Evolutionary conservation across 176 grass and related monocot species (phyloP).

Genomic region (Hyparrhenia diplandra): DNA sequence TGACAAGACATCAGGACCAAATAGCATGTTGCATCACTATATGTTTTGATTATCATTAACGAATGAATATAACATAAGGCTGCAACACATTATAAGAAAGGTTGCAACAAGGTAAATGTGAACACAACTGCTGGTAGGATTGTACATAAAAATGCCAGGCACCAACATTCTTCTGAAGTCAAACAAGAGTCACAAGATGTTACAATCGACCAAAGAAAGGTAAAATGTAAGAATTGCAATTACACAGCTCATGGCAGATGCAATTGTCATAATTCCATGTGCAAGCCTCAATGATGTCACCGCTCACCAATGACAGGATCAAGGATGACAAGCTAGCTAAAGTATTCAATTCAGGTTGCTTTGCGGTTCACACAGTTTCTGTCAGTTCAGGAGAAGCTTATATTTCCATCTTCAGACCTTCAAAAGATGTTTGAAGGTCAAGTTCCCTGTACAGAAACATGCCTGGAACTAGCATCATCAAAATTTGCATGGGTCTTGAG

Average conservation of each 20-base stretch:
- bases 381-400: slow-evolving; percentile 25
- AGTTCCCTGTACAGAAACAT: background rate
- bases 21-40: background rate
- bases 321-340: slow-evolving; percentile 11
- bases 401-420: slow-evolving; percentile 7
- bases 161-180: slow-evolving; percentile 29
- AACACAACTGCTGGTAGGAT: slow-evolving; percentile 41
- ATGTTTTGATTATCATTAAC: background rate
- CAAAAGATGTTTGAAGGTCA: slow-evolving; percentile 20
- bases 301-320: slow-evolving; percentile 28
- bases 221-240: slow-evolving; percentile 35
- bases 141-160: slow-evolving; percentile 37
- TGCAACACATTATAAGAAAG: slow-evolving; percentile 2
- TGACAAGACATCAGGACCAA: background rate
- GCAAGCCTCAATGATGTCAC: slow-evolving; percentile 12
- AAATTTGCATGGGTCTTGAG: slow-evolving; percentile 13
- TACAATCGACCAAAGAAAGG: slow-evolving; percentile 30
- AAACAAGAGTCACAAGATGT: slow-evolving; percentile 26
- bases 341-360: slow-evolving; percentile 14
- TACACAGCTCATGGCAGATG: slow-evolving; percentile 24
- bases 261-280: slow-evolving; percentile 21
- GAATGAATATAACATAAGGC: background rate
- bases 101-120: background rate
- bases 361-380: slow-evolving; percentile 22
- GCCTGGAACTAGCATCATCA: slow-evolving; percentile 18